Percentiles rank a stretch among this genome's conserved stretches.
These are phyloP conservation scores for Colletotrichum sp. DNA, from an alignment of 2,329 filamentous ascomycete genomes.

Conservation along the genomic window DNA sequence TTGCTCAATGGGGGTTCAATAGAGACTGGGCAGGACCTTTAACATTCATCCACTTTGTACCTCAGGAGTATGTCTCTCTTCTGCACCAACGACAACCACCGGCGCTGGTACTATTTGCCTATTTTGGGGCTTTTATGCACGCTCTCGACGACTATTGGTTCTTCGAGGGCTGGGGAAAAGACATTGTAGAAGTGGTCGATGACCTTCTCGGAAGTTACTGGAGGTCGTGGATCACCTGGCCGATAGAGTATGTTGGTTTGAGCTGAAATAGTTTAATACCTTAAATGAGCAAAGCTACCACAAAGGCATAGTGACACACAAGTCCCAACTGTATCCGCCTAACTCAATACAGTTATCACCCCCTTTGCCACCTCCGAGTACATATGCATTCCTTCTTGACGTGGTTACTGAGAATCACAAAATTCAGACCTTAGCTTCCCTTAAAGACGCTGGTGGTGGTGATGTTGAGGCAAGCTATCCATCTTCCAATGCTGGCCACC, in stretches of 20 bases:
- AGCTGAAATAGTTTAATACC: not conserved
- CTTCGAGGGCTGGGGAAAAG: slow-evolving; percentile 23
- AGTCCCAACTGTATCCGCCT: not conserved
- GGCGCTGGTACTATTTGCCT: slow-evolving; percentile 22
- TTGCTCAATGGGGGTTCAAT: slow-evolving; percentile 22
- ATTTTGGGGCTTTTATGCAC: slow-evolving; percentile 23
- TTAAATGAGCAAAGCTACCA: too few species aligned
- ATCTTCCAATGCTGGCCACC: not conserved
- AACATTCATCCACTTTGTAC: slow-evolving; percentile 21
- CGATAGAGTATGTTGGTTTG: not conserved
- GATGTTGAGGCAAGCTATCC: not conserved
- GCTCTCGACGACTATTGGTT: slow-evolving; percentile 17
- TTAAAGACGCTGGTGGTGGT: not conserved
- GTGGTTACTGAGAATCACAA: not conserved
- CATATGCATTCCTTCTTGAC: not conserved
- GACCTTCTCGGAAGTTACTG: slow-evolving; percentile 25
- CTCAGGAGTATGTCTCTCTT: slow-evolving; percentile 22
- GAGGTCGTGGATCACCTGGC: slow-evolving; percentile 19
- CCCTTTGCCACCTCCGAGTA: not conserved
- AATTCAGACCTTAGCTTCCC: not conserved
- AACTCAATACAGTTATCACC: not conserved
- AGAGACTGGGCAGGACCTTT: slow-evolving; percentile 21
- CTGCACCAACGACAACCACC: slow-evolving; percentile 25
- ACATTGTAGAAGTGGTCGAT: slow-evolving; percentile 21
- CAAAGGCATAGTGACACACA: not conserved